Base-by-base conservation (phyloP, 208 protist species). In the Acanthamoeba lenticulata region DNA sequence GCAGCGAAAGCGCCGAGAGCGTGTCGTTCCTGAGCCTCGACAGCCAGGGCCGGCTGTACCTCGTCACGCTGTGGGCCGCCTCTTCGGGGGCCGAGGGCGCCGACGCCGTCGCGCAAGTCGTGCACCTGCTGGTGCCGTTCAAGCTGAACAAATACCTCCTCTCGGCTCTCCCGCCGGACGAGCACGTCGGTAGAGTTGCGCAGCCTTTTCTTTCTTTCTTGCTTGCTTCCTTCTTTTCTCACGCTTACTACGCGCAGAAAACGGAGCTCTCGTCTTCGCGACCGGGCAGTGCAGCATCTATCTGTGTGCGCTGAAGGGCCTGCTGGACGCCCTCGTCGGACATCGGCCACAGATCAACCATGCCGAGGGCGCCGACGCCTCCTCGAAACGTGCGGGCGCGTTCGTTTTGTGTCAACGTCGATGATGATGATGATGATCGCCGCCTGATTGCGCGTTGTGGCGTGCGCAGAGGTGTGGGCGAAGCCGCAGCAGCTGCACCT, bases 401-500 rank as follows among this genome's bases (percentile, higher is more conserved):
- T 9, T 21, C 11, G 60, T 69, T 69, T 69, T 45, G 36, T 79
- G 69, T 24, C 36, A 44, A n/a, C 44, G 34, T 29, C 38, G 65
- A 74, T 72, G 62, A 2, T 83, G 72, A 3, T 83, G 34, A 0
- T 44, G 38, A 13, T 79, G 38, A 38, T 32, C 62, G n/a, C 62
- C 9, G 11, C n/a, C 11, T 72, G 17, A n/a, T 72, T 15, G 49
- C 13, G 62, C n/a, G 3, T 17, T 72, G 62, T 19, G 34, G 15
- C 13, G 62, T 5, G 36, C 19, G 67, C 45, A 85, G 74, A 85
- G 74, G 74, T 85, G n/a, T 85, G 74, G 74, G 74, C 27, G 27
- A 85, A 85, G 74, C 74, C 74, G 7, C 74, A 38, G 74, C 74
- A 85, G 74, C n/a, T 85, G 74, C 74, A 38, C 17, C 74, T 85